These are phyloP conservation scores for Beauveria bassiana DNA, from an alignment of 2,329 filamentous ascomycete species.

Conservation along the genomic window DNA sequence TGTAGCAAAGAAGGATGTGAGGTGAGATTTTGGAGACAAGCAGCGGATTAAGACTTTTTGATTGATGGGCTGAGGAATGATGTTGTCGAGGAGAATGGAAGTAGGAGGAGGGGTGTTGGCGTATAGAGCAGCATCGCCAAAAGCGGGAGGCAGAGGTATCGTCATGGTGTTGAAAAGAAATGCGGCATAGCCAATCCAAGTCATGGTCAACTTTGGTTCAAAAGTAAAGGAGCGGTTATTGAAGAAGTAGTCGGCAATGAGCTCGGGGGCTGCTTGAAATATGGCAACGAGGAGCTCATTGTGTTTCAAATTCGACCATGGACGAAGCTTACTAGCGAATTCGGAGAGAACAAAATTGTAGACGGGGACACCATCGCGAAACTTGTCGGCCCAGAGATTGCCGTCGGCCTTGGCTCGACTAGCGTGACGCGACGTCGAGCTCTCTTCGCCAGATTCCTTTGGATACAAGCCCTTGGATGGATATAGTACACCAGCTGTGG, in stretches of 20 bases:
- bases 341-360: slow-evolving; percentile 73
- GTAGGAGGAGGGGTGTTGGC: slow-evolving; percentile 66
- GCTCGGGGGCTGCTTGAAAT: slow-evolving; percentile 74
- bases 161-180: slow-evolving; percentile 78
- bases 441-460: slow-evolving; percentile 51
- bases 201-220: slow-evolving; percentile 84
- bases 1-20: slow-evolving; percentile 78
- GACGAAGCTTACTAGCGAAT: slow-evolving; percentile 70
- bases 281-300: slow-evolving; percentile 74
- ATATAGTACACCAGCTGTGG: slow-evolving; percentile 65
- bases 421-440: slow-evolving; percentile 18
- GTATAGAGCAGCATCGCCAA: slow-evolving; percentile 58
- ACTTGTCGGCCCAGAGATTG: slow-evolving; percentile 62
- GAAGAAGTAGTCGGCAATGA: slow-evolving; percentile 80
- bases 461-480: slow-evolving; percentile 81
- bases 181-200: slow-evolving; percentile 90
- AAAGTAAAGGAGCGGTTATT: slow-evolving; percentile 74
- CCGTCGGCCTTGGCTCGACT: slow-evolving; percentile 57
- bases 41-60: slow-evolving; percentile 75
- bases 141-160: slow-evolving; percentile 62
- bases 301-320: slow-evolving; percentile 75
- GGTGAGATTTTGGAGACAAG: slow-evolving; percentile 65
- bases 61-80: slow-evolving; percentile 74
- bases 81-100: slow-evolving; percentile 72
- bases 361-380: slow-evolving; percentile 59